Evolutionary conservation across 108 stramenopile genomes (phyloP).

Genomic region (Discostella pseudostelligera): DNA sequence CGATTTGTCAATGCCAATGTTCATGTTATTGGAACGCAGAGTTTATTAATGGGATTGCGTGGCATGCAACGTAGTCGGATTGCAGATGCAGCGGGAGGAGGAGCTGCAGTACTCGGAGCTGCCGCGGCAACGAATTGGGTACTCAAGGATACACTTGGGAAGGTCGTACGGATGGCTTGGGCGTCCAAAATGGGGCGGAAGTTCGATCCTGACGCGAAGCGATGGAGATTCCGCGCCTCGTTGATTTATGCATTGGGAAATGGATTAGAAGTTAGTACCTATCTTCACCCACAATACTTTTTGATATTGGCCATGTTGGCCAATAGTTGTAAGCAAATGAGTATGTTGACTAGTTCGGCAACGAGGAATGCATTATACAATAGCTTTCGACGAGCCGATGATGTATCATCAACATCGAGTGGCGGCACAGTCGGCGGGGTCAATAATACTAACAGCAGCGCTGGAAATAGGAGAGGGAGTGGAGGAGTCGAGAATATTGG

Average conservation of each 20-base stretch:
- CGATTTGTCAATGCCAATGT: constrained; percentile 89
- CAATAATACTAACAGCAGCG: constrained; percentile 6
- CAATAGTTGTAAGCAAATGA: constrained; percentile 89
- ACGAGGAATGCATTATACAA: constrained; percentile 92
- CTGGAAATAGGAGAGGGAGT: constrained; percentile 38
- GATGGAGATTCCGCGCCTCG: constrained; percentile 86
- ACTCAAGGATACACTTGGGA: constrained; percentile 92
- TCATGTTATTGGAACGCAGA: constrained; percentile 92
- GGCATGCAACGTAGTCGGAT: constrained; percentile 58
- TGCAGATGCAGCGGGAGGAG: constrained; percentile 3
- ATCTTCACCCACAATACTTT: constrained; percentile 79
- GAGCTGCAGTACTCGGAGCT: constrained; percentile 49
- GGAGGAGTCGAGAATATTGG: constrained; percentile 87
- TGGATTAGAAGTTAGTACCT: constrained; percentile 86
- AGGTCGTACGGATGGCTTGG: constrained; percentile 91
- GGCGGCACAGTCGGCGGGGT: not conserved
- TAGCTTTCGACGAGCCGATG: constrained; percentile 58
- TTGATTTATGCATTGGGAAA: constrained; percentile 87
- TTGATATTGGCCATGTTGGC: constrained; percentile 85
- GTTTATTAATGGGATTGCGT: constrained; percentile 79
- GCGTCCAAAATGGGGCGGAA: constrained; percentile 90
- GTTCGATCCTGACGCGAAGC: constrained; percentile 93
- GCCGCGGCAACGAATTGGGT: constrained; percentile 94
- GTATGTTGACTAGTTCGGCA: constrained; percentile 86
- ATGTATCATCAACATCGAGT: not conserved